These are phyloP conservation scores for Mycena rebaudengoi DNA, from an alignment of 768 basidiomycete genomes.

Conservation along the genomic window DNA sequence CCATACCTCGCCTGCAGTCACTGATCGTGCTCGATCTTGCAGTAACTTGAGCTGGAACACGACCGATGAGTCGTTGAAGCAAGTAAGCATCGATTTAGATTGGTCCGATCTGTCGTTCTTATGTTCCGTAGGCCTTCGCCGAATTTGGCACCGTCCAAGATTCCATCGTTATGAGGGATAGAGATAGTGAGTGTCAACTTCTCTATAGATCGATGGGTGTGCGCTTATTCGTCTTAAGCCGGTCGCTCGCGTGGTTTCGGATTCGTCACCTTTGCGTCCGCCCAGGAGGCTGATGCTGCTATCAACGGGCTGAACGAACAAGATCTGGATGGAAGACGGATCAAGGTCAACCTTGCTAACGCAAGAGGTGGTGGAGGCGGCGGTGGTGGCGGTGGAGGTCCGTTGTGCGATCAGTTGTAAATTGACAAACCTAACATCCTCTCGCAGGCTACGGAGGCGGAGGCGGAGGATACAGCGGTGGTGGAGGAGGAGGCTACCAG, in stretches of 20 bases:
- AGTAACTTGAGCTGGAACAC: conserved; percentile 30
- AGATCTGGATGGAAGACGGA: conserved; percentile 21
- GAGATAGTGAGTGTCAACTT: not conserved
- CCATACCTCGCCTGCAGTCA: conserved; percentile 10
- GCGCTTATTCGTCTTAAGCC: not conserved
- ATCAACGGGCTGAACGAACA: conserved; percentile 20
- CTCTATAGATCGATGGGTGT: not conserved
- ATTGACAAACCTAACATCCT: not conserved
- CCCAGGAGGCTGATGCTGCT: conserved; percentile 14
- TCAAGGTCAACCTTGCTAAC: conserved; percentile 22
- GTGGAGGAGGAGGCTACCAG: not conserved
- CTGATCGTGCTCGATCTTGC: conserved; percentile 33
- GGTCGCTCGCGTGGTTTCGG: conserved; percentile 20
- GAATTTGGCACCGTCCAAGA: conserved; percentile 4
- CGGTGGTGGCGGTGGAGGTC: not conserved
- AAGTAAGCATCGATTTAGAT: not conserved
- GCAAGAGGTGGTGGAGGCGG: conserved; percentile 15
- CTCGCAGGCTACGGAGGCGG: conserved; percentile 1
- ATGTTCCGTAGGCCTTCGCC: conserved; percentile 3
- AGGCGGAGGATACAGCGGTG: not conserved
- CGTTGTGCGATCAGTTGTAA: not conserved
- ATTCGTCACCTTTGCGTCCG: conserved; percentile 15
- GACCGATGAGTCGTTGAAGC: conserved; percentile 12
- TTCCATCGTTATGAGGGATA: conserved; percentile 21
- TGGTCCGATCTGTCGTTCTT: not conserved